Conservation (phyloP, 176 grass and related monocot species). For the Oryza nivara region DNA sequence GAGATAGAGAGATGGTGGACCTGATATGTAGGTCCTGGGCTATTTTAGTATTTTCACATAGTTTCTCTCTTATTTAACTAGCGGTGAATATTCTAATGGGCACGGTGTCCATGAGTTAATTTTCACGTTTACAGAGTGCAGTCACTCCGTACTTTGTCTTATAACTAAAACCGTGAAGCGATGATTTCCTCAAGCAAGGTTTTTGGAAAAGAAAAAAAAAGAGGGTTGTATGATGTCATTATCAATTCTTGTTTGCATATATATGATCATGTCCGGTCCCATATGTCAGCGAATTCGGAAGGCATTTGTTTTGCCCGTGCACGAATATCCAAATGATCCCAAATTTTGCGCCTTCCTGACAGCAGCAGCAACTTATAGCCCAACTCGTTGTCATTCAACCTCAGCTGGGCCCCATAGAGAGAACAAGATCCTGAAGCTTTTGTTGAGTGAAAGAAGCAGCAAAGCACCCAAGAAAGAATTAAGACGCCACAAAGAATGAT, state of each 20-base stretch:
- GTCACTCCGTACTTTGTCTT: rapidly evolving
- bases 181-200: no score
- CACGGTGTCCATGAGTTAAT: no score
- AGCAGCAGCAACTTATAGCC: background rate
- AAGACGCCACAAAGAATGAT: conserved; percentile 32
- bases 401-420: background rate
- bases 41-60: no score
- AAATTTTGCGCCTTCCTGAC: background rate
- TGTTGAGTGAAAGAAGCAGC: background rate
- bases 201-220: no score
- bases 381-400: background rate
- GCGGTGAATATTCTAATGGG: no score
- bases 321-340: background rate
- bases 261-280: background rate
- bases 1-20: no score
- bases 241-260: background rate
- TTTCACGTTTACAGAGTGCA: no score
- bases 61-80: no score
- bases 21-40: no score
- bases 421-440: conserved; percentile 22
- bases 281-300: background rate
- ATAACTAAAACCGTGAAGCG: no score
- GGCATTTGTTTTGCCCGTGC: background rate
- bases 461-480: background rate
- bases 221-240: background rate